phyloP scores from a whole-genome alignment of 305 asterid species.

The Ilex paraguariensis region DNA sequence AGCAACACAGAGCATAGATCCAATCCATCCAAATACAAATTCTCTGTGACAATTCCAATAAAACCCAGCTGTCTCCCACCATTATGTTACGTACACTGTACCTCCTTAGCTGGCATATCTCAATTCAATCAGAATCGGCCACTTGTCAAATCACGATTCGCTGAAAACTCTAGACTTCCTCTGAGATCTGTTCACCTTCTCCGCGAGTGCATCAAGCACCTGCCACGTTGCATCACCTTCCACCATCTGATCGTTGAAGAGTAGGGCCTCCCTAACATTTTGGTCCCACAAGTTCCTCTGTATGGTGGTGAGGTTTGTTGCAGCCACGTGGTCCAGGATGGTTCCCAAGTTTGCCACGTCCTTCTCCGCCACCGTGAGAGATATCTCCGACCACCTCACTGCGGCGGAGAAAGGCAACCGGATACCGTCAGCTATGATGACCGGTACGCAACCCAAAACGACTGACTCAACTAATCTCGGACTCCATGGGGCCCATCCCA shows the following conservation, averaged over 20 bases:
- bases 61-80: constrained; percentile 59
- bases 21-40: too few species aligned
- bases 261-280: constrained; percentile 41
- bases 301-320: constrained; percentile 58
- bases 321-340: constrained; percentile 63
- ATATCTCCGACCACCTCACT: constrained; percentile 76
- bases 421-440: constrained; percentile 78
- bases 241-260: constrained; percentile 43
- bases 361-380: constrained; percentile 69
- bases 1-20: too few species aligned
- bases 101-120: constrained; percentile 22
- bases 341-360: constrained; percentile 64
- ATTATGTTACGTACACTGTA: constrained; percentile 16
- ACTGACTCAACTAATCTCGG: constrained; percentile 93
- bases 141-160: constrained; percentile 30
- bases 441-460: constrained; percentile 85
- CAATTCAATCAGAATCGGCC: not conserved
- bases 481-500: constrained; percentile 99
- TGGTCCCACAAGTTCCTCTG: constrained; percentile 65
- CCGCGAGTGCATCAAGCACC: constrained; percentile 40
- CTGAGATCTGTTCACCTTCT: constrained; percentile 47
- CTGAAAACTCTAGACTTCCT: constrained; percentile 26
- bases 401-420: constrained; percentile 60
- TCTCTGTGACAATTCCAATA: constrained; percentile 4
- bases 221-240: constrained; percentile 94